phyloP scores from a whole-genome alignment of 371 early-diverging fungal genomes.

The Syncephalis fuscata region DNA sequence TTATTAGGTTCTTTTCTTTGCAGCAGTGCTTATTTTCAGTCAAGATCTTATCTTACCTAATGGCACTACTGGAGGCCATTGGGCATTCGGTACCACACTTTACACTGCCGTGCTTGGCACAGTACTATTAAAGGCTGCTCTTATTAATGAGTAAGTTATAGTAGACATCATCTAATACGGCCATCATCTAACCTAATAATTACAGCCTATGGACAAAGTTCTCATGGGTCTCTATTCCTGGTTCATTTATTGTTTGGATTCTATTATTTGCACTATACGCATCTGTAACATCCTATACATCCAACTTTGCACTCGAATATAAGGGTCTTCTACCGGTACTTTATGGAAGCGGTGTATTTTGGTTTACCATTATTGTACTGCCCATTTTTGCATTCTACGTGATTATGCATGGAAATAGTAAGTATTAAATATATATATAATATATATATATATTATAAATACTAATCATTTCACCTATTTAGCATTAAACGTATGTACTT shows the following conservation, averaged over 20 bases:
- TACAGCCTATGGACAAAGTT: constrained; percentile 66
- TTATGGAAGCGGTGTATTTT: constrained; percentile 68
- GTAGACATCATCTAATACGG: too few relatives aligned
- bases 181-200: too few relatives aligned
- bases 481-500: constrained; percentile 56
- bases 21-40: constrained; percentile 21
- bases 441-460: background rate
- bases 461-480: background rate
- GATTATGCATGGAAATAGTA: constrained; percentile 91
- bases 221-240: constrained; percentile 61
- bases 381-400: constrained; percentile 68
- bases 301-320: constrained; percentile 58
- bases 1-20: constrained; percentile 7
- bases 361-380: constrained; percentile 66
- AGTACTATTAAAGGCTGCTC: constrained; percentile 65
- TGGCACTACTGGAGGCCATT: constrained; percentile 57
- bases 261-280: constrained; percentile 74
- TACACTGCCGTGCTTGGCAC: constrained; percentile 67
- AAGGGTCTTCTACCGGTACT: constrained; percentile 55
- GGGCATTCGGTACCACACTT: constrained; percentile 59
- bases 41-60: constrained; percentile 36
- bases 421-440: constrained; percentile 11
- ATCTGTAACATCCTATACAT: constrained; percentile 2
- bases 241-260: constrained; percentile 80
- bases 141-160: constrained; percentile 53